A percentile compares a stretch with the other conserved stretches of the same genome.
These are phyloP conservation scores for Ceriops decandra DNA, from an alignment of 345 rosid genomes.

Conservation along the genomic window DNA sequence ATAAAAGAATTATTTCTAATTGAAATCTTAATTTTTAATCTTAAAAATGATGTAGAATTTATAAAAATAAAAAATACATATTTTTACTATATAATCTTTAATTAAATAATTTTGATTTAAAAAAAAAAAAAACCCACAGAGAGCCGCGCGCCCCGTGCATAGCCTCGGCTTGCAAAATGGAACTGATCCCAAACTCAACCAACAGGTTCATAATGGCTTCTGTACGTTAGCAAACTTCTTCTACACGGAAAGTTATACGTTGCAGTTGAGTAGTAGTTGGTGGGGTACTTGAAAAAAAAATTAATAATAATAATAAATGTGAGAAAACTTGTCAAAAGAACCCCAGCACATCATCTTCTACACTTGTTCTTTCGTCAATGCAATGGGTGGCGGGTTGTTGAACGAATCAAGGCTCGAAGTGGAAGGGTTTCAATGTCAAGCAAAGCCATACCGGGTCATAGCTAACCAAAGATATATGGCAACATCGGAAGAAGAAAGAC, in stretches of 20 bases:
- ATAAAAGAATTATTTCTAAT: no score
- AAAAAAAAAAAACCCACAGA: no score
- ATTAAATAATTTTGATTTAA: no score
- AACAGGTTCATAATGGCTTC: background rate
- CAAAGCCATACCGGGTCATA: conserved; percentile 17
- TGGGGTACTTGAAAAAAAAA: background rate
- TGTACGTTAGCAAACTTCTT: conserved; percentile 8
- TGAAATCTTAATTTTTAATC: no score
- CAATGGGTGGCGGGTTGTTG: conserved; percentile 23
- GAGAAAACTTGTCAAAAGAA: conserved; percentile 6
- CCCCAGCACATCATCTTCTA: background rate
- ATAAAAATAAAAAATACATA: no score
- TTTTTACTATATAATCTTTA: no score
- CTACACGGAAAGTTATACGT: conserved; percentile 5
- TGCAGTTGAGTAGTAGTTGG: conserved; percentile 17
- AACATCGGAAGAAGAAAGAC: background rate
- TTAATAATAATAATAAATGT: background rate
- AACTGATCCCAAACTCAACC: conserved; percentile 14
- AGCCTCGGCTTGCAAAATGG: background rate
- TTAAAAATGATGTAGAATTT: no score
- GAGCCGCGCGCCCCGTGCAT: background rate
- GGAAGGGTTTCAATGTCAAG: conserved; percentile 27
- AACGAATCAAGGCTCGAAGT: conserved; percentile 15
- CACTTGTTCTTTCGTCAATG: background rate
- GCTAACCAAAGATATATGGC: conserved; percentile 5